phyloP scores from a whole-genome alignment of 2,329 filamentous ascomycete genomes.

The Trichoderma arundinaceum region DNA sequence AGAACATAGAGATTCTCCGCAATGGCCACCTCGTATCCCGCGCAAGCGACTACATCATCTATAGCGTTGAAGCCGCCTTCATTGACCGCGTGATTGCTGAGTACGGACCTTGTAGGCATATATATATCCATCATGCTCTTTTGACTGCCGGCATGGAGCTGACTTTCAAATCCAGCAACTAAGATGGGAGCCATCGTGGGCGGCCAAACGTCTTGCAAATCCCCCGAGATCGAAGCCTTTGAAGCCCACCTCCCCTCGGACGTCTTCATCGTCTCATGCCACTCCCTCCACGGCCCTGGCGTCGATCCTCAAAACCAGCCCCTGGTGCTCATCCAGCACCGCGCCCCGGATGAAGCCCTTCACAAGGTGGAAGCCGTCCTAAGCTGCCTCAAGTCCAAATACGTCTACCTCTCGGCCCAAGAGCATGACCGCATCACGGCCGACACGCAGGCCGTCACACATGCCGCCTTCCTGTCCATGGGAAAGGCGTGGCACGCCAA shows the following conservation, averaged over 20 bases:
- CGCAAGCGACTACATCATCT: conserved; percentile 97
- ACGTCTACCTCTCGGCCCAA: conserved; percentile 83
- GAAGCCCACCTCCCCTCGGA: conserved; percentile 85
- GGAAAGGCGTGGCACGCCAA: conserved; percentile 97
- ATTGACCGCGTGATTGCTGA: conserved; percentile 86
- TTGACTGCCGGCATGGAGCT: background rate
- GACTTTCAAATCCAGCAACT: conserved; percentile 67
- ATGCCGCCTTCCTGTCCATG: conserved; percentile 97
- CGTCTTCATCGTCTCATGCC: conserved; percentile 92
- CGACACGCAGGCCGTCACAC: conserved; percentile 96
- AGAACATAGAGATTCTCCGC: conserved; percentile 82
- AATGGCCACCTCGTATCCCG: conserved; percentile 97
- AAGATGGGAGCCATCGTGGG: conserved; percentile 95
- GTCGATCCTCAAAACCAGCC: conserved; percentile 90
- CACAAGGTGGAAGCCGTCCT: conserved; percentile 81
- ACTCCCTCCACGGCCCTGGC: conserved; percentile 92
- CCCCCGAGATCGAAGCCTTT: conserved; percentile 92
- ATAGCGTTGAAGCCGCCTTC: conserved; percentile 93
- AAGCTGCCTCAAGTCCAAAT: conserved; percentile 80
- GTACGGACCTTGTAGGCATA: conserved; percentile 82
- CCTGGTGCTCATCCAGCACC: conserved; percentile 91
- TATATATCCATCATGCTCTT: conserved; percentile 21
- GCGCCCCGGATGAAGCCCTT: conserved; percentile 77
- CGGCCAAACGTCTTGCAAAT: conserved; percentile 97
- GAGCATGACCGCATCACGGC: conserved; percentile 97